Evolutionary conservation across 257 asterid genomes (phyloP), one percentile per base, ranked within the genome.

Genomic region (Salvia miltiorrhiza): DNA sequence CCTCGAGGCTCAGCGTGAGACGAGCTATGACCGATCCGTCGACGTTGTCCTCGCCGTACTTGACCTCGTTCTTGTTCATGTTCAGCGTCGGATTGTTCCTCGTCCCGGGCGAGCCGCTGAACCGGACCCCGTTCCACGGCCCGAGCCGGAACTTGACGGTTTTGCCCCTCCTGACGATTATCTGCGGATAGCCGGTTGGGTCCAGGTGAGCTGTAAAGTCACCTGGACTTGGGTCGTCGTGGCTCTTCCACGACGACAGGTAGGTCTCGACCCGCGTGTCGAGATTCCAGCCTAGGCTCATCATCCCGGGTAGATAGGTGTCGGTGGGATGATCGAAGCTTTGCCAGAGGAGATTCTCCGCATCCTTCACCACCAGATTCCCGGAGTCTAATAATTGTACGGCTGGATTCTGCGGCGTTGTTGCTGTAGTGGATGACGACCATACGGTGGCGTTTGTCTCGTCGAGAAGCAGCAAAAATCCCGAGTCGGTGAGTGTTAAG

Each of bases 51-150:
- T 58, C 78, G 0, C 26, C 48, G 8, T 67, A 60, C 58, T 28
- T 59, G 1, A 70, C 67, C 10, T 56, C 83, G 17, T 67, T 24
- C 39, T n/a, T 20, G 40, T 69, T 73, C 82, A 72, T 73, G 4
- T 5, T 9, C 12, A 83, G 10, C 2, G 76, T 73, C 39, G 78
- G 69, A 8, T 78, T 53, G 1, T 19, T 21, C 13, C 64, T 41
- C 33, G 63, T 26, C 0, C 48, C 57, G 1, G 81, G 74, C 0
- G 74, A 20, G 1, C 88, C 88, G 48, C 84, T 77, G 67, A 77
- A 78, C 3, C 65, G 68, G 40, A 23, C 2, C 12, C 76, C 76
- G 41, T 71, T 71, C 76, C 76, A 71, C 4, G 76, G 76, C 0
- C 69, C 76, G 1, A 37, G 4, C 28, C 76, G 12, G 10, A 0